Percentiles rank a stretch among this genome's conserved stretches.
These are phyloP conservation scores for Chytriomyces sp. DNA, from an alignment of 192 early-diverging fungal genomes.

Conservation along the genomic window DNA sequence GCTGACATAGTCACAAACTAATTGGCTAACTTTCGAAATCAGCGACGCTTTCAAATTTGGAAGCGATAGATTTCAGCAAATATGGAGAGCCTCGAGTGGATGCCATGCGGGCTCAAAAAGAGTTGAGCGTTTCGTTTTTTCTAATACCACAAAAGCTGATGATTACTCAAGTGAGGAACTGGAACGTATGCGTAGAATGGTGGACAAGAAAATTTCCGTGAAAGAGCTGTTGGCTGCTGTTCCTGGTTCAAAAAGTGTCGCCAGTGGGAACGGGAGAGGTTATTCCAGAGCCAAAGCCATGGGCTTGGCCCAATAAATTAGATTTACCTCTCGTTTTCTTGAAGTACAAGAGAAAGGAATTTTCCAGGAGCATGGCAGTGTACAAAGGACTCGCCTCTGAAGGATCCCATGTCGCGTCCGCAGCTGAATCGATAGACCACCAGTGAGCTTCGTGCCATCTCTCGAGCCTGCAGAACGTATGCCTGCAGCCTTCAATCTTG, in stretches of 20 bases:
- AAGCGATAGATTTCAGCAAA: slow-evolving; percentile 36
- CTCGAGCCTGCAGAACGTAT: too few relatives aligned
- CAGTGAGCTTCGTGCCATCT: too few relatives aligned
- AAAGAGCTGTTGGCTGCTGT: slow-evolving; percentile 17
- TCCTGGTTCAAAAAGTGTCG: background rate
- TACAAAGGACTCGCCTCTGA: too few relatives aligned
- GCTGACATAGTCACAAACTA: background rate
- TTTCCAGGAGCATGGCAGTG: too few relatives aligned
- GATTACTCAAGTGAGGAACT: slow-evolving; percentile 30
- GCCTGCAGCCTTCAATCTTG: background rate
- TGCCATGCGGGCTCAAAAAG: slow-evolving; percentile 49
- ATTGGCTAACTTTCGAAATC: slow-evolving; percentile 7
- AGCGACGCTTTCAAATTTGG: background rate
- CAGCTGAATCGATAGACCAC: too few relatives aligned
- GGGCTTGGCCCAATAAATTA: background rate
- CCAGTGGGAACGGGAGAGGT: slow-evolving; percentile 3
- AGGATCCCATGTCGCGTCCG: too few relatives aligned
- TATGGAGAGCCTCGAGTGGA: slow-evolving; percentile 44
- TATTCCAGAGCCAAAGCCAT: slow-evolving; percentile 26
- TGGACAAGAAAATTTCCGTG: slow-evolving; percentile 19
- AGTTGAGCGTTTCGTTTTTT: slow-evolving; percentile 27
- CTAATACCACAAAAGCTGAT: background rate
- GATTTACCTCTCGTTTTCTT: too few relatives aligned
- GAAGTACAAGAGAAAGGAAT: too few relatives aligned
- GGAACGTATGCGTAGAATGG: slow-evolving; percentile 11